Base-by-base conservation (phyloP, 2,329 filamentous ascomycete genomes). In the Phaeophleospora eucalypticola region DNA sequence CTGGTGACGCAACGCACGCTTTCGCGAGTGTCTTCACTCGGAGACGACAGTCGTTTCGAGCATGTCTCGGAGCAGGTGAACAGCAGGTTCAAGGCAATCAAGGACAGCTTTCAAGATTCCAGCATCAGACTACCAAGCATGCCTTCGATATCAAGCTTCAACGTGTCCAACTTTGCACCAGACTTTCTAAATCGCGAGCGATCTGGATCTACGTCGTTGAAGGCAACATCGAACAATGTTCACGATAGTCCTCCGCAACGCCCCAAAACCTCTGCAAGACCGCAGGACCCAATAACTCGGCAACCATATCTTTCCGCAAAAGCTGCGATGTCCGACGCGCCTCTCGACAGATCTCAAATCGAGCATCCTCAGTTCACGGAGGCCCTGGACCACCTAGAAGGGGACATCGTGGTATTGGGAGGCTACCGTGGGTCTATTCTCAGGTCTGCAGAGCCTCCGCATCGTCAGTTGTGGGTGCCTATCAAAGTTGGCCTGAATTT, bases 401-500 rank as follows among this genome's bases (percentile, higher is more conserved):
- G 91, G 0, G 91, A 97, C 62, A 66, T 97, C 6, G 88, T 97
- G 6, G 76, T 96, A 21, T 77, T 97, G 62, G 91, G 91, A 16
- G 91, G 91, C 12, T 95, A 96, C 63, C 79, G 91, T 54, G 91
- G 91, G 3, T 95, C 90, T 0, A 78, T 96, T n/a, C 68, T 97
- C 21, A 82, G 90, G 21, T 94, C 89, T 9, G 85, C 88, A 9
- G 83, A 89, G 52, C 79, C 86, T 7, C 86, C 87, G 3, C 82
- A 91, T 61, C 82, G 89, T n/a, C 89, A 95, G 63, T 71, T 95
- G 0, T 97, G 91, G 91, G 87, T 94, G 1, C 90, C 90, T 0
- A 84, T 96, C 61, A 96, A 96, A 67, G 84, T 95, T 20, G 90
- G 91, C 1, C 71, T 97, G 41, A 95, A 95, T 58, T 80, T 96